Evolutionary conservation across 1,284 basidiomycete genomes (phyloP).

Genomic region (Spongispora temasekensis): DNA sequence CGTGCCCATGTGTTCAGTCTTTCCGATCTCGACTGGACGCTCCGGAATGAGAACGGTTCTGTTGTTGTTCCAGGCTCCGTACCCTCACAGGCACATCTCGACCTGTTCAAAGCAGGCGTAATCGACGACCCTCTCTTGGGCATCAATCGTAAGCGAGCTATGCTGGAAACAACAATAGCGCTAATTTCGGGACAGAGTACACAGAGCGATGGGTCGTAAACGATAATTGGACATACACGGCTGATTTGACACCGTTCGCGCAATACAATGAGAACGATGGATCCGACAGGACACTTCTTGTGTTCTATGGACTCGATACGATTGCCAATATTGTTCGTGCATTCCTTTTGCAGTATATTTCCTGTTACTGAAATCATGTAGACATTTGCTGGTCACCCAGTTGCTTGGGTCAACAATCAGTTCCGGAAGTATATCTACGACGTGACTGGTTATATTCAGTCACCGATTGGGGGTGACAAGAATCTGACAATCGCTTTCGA

Average conservation of each 20-base stretch:
- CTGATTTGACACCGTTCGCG: slow-evolving; percentile 49
- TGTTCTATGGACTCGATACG: slow-evolving; percentile 63
- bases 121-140: slow-evolving; percentile 11
- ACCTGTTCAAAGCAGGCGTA: slow-evolving; percentile 16
- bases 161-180: no score
- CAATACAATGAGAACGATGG: slow-evolving; percentile 20
- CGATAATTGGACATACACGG: slow-evolving; percentile 20
- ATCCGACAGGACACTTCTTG: slow-evolving; percentile 42
- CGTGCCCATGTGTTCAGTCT: not conserved
- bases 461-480: slow-evolving; percentile 32
- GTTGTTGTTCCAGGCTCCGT: slow-evolving; percentile 14
- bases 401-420: not conserved
- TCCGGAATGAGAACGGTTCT: slow-evolving; percentile 14
- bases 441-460: slow-evolving; percentile 34
- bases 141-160: slow-evolving; percentile 7
- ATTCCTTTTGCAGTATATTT: not conserved
- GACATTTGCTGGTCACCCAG: slow-evolving; percentile 44
- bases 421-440: not conserved
- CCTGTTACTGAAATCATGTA: slow-evolving; percentile 23
- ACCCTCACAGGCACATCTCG: slow-evolving; percentile 13
- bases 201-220: not conserved
- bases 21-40: slow-evolving; percentile 9
- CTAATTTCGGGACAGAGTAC: slow-evolving; percentile 35
- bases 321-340: slow-evolving; percentile 50
- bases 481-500: slow-evolving; percentile 56